These are phyloP conservation scores for Tagetes patula DNA, from an alignment of 129 eudicot genomes.

Conservation along the genomic window DNA sequence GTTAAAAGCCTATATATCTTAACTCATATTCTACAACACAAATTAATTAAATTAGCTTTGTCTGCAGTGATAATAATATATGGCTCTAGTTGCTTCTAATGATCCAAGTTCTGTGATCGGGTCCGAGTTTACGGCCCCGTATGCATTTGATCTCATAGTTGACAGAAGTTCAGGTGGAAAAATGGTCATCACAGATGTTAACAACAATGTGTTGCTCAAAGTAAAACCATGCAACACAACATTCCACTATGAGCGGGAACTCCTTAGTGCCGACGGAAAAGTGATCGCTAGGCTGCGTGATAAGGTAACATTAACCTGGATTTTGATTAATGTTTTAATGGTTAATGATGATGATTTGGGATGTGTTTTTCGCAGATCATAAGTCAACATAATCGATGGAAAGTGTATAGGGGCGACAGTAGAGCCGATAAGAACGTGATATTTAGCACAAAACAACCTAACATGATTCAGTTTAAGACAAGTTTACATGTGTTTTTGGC, in stretches of 20 bases:
- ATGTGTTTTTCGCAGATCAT: background rate
- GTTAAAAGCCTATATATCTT: background rate
- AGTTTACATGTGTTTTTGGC: constrained; percentile 3
- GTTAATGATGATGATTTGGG: background rate
- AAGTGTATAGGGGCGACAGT: background rate
- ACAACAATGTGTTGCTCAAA: constrained; percentile 26
- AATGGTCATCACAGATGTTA: constrained; percentile 23
- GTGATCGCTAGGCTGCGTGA: background rate
- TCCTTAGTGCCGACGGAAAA: background rate
- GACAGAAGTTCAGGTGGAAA: constrained; percentile 21
- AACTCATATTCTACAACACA: background rate
- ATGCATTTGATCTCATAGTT: constrained; percentile 10
- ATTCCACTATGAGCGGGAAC: background rate
- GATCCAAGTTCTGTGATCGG: constrained; percentile 21
- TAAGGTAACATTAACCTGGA: background rate
- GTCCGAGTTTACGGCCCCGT: constrained; percentile 25
- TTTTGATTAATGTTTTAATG: too few species aligned
- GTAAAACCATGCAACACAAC: constrained; percentile 21
- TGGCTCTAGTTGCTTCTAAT: background rate
- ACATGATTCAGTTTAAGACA: background rate
- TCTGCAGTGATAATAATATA: background rate
- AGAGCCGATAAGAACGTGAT: background rate
- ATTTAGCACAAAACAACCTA: constrained; percentile 1
- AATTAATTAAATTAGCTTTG: too few species aligned
- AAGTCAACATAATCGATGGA: background rate